A percentile compares a stretch with the other conserved stretches of the same genome.
Evolutionary conservation across 2,329 filamentous ascomycete species (phyloP).

Genomic region (Sporothrix variecibatus): DNA sequence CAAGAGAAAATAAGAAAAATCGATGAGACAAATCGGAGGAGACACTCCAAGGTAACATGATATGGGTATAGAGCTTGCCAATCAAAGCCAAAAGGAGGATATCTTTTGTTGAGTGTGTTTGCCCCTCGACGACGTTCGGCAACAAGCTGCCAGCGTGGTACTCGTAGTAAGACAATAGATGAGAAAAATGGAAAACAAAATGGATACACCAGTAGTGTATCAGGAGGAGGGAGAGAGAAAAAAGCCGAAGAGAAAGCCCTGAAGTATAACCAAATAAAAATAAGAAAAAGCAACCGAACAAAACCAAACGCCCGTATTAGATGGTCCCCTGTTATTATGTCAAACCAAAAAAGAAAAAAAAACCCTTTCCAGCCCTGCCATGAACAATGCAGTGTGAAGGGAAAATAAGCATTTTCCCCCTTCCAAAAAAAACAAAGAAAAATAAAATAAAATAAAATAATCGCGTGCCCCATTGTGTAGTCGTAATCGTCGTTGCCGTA

Average conservation of each 20-base stretch:
- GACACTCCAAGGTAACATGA: constrained; percentile 8
- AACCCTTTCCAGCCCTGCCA: neutral
- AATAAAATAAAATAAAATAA: neutral
- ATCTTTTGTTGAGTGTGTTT: neutral
- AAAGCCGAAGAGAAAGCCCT: neutral
- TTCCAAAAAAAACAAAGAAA: neutral
- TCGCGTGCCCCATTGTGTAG: constrained; percentile 5
- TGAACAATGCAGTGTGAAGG: constrained; percentile 13
- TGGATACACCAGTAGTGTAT: neutral
- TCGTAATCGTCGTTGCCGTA: constrained; percentile 16
- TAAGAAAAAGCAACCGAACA: neutral
- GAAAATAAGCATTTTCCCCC: neutral
- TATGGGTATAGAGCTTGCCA: constrained; percentile 12
- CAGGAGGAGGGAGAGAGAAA: neutral
- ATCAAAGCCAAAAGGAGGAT: constrained; percentile 3
- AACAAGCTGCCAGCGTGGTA: neutral
- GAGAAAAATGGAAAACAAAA: neutral
- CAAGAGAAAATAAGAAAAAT: neutral
- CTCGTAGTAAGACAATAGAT: neutral
- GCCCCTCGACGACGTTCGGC: neutral
- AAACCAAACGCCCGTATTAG: constrained; percentile 4
- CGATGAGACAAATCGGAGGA: neutral
- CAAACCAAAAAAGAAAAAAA: neutral
- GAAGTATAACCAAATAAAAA: neutral
- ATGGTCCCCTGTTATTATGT: constrained; percentile 1